A percentile compares a stretch with the other conserved stretches of the same genome.
Evolutionary conservation across 2,329 filamentous ascomycete genomes (phyloP).

Genomic region (Cladosporium sp.): DNA sequence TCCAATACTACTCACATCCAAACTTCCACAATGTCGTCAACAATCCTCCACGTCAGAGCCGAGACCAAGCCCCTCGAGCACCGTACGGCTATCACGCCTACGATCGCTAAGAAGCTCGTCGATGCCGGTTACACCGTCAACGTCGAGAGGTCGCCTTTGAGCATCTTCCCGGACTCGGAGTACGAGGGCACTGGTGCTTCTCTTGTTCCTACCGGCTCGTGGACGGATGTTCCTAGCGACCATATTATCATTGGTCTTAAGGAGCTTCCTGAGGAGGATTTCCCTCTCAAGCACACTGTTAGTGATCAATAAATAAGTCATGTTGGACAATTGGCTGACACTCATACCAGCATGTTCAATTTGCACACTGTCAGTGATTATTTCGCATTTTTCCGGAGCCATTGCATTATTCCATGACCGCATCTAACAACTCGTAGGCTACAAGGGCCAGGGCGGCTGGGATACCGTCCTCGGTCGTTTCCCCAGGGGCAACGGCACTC

Average conservation of each 20-base stretch:
- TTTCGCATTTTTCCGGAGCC: no score
- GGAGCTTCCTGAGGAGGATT: slow-evolving; percentile 51
- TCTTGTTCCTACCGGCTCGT: slow-evolving; percentile 35
- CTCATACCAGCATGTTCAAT: slow-evolving; percentile 29
- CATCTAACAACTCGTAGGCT: slow-evolving; percentile 20
- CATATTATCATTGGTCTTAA: slow-evolving; percentile 34
- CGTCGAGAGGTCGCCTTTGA: slow-evolving; percentile 34
- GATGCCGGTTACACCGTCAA: slow-evolving; percentile 36
- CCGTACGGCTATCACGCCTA: slow-evolving; percentile 33
- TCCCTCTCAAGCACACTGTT: slow-evolving; percentile 60
- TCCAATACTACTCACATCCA: not conserved
- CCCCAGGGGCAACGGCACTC: slow-evolving; percentile 65
- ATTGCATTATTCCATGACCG: not conserved
- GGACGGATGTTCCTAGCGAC: slow-evolving; percentile 36
- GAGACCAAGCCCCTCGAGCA: slow-evolving; percentile 36
- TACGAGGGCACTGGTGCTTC: slow-evolving; percentile 36
- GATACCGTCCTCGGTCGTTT: slow-evolving; percentile 73
- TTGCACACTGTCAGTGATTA: slow-evolving; percentile 29
- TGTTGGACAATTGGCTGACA: not conserved
- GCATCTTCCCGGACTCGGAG: slow-evolving; percentile 35
- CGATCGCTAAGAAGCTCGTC: slow-evolving; percentile 36
- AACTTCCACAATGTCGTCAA: slow-evolving; percentile 21
- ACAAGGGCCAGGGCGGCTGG: slow-evolving; percentile 63
- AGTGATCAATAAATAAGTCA: not conserved
- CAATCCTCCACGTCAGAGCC: slow-evolving; percentile 27